Evolutionary conservation across 1,139 yeast species (phyloP), one percentile per base, ranked within the genome.

Genomic region (Yamadazyma jaroonii): DNA sequence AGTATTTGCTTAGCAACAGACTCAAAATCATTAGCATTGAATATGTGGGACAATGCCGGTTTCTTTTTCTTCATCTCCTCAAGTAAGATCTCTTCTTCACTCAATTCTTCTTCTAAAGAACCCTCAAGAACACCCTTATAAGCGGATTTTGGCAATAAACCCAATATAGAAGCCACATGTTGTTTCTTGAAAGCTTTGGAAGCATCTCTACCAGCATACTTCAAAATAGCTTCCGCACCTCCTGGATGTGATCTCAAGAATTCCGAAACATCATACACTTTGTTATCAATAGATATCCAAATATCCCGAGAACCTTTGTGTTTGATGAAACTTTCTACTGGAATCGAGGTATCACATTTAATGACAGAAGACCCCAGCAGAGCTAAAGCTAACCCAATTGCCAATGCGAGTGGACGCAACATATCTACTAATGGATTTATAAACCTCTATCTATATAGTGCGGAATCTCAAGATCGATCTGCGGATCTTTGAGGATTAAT

Each of bases 21-120:
- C 56, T 88, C 96, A 50, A 88, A 86, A 54, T 84, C 92, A 41
- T 76, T 72, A 41, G 81, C 48, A 51, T 82, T 83, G 58, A 72
- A 77, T 44, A 82, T 68, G 45, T 72, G 73, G 3, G 72, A 60
- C 27, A 84, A 52, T 3, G 77, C 72, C 1, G 92, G 92, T 56
- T 44, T 41, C 21, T 24, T 37, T 4, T 23, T 25, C 23, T 46
- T 42, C 44, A 41, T 42, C 30, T 41, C 40, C 17, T 40, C 39
- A 25, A 44, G 28, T 20, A 17, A 7, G 29, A 32, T 32, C 3
- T 40, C 35, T 42, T 42, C 38, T 20, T 47, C 47, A 15, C 39
- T 44, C 10, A 15, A 14, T 9, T 38, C 44, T 9, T 29, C 34
- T 13, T 38, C 41, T 31, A 47, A 38, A 17, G 43, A 46, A n/a